Evolutionary conservation across 2,329 filamentous ascomycete genomes (phyloP), one percentile per base, ranked within the genome.

Genomic region (Colletotrichum sp.): DNA sequence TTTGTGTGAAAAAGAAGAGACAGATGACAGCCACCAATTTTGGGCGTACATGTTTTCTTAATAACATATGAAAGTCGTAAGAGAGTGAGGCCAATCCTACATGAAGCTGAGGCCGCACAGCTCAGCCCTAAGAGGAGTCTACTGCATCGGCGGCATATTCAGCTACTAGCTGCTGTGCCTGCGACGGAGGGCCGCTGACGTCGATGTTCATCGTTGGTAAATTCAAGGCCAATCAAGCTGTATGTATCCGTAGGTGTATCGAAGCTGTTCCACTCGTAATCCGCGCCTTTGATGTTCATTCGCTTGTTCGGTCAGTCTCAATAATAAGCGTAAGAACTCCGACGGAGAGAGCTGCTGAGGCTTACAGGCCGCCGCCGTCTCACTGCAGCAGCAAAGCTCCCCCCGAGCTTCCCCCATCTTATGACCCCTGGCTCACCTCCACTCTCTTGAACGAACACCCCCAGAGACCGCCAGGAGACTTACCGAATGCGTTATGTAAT

Each of bases 401-500:
- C 6, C 21, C 0, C 21, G 55, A 59, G 55, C n/a, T 36, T 32
- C 59, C 59, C 59, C 59, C 59, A 30, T 60, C 57, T 32, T 15
- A 34, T 12, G 9, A 62, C n/a, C 59, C 59, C 30, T 36, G 59
- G 59, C 18, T 36, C 18, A 24, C 15, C 59, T 62, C 59, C 9
- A 28, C 16, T 32, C 28, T n/a, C 24, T 62, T 21, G 28, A 63
- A n/a, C 30, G 28, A 63, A n/a, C 12, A 32, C 59, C 7, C 32
- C n/a, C 13, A 66, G 64, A 52, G 36, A 52, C 64, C 34, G 8
- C 55, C 32, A 62, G 18, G 28, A 60, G 52, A 39, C 18, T 30
- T 5, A 59, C 52, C 36, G 6, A 24, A 44, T 26, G 64, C 12
- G 28, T 76, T 76, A 73, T 63, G 73, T 76, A 76, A 76, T 76